Evolutionary conservation across 1,139 yeast species (phyloP).

Genomic region (Candida anutae): DNA sequence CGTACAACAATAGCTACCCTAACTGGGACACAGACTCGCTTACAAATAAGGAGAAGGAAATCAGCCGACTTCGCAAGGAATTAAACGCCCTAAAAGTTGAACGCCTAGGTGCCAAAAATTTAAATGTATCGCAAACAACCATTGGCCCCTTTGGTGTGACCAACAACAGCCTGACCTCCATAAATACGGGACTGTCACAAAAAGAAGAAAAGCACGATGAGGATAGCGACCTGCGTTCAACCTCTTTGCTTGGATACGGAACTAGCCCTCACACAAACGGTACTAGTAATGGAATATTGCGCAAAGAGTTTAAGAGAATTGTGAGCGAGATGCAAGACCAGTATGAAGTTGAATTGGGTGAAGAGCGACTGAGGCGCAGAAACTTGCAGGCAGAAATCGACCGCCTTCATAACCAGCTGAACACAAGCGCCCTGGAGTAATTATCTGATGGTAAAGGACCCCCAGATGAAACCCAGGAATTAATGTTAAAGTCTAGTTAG

Average conservation of each 20-base stretch:
- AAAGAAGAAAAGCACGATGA: constrained; percentile 10
- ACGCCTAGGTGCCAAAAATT: constrained; percentile 23
- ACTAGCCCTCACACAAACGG: constrained; percentile 10
- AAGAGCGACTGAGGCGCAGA: constrained; percentile 48
- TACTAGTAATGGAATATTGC: constrained; percentile 41
- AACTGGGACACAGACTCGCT: constrained; percentile 13
- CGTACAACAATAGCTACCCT: not conserved
- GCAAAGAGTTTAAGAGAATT: constrained; percentile 65
- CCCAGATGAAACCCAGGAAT: too few relatives aligned
- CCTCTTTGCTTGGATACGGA: constrained; percentile 6
- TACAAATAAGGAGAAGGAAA: constrained; percentile 38
- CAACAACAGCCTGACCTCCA: not conserved
- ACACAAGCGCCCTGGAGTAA: too few relatives aligned
- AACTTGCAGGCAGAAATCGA: constrained; percentile 36
- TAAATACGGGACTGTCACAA: not conserved
- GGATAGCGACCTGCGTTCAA: constrained; percentile 7
- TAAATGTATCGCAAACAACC: not conserved
- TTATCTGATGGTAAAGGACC: too few relatives aligned
- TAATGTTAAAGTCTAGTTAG: too few relatives aligned
- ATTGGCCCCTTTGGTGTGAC: not conserved
- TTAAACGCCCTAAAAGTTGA: constrained; percentile 44
- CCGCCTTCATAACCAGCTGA: constrained; percentile 5
- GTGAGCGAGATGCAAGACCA: constrained; percentile 56
- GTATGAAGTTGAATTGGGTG: constrained; percentile 50
- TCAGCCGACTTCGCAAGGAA: constrained; percentile 39